Conservation (phyloP, 768 basidiomycete genomes). For the Macrolepiota albuminosa region DNA sequence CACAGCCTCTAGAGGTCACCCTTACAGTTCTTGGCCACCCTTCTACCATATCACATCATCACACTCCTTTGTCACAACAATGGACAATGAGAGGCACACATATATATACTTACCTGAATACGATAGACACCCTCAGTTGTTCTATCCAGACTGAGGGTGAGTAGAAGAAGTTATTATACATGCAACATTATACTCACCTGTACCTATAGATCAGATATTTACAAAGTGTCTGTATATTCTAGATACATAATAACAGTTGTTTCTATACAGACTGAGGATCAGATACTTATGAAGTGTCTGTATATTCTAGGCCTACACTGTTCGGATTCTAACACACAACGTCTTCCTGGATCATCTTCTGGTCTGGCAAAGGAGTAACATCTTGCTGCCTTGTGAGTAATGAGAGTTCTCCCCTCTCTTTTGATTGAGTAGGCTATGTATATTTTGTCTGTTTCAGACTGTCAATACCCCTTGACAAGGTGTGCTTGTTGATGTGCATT, state of each 20-base stretch:
- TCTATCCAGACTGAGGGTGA: not conserved
- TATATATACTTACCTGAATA: not conserved
- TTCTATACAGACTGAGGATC: not conserved
- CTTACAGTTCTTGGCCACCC: too few species aligned
- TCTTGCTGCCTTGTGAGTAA: too few species aligned
- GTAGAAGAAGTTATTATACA: not conserved
- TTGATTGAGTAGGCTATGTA: too few species aligned
- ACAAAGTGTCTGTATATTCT: not conserved
- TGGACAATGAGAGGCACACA: not conserved
- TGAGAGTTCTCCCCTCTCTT: too few species aligned
- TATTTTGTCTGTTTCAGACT: too few species aligned
- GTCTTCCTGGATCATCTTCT: too few species aligned
- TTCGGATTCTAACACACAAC: too few species aligned
- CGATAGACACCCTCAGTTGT: not conserved
- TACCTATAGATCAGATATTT: not conserved
- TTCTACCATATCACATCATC: not conserved
- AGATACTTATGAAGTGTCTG: not conserved
- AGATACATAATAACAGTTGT: not conserved
- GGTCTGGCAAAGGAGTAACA: too few species aligned
- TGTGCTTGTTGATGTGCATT: too few species aligned
- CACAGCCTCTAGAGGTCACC: too few species aligned
- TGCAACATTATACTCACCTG: not conserved
- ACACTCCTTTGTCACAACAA: not conserved
- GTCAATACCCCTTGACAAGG: too few species aligned
- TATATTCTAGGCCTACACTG: not conserved